These are phyloP conservation scores for Mycena albidolilacea DNA, from an alignment of 768 basidiomycete genomes.

Conservation along the genomic window DNA sequence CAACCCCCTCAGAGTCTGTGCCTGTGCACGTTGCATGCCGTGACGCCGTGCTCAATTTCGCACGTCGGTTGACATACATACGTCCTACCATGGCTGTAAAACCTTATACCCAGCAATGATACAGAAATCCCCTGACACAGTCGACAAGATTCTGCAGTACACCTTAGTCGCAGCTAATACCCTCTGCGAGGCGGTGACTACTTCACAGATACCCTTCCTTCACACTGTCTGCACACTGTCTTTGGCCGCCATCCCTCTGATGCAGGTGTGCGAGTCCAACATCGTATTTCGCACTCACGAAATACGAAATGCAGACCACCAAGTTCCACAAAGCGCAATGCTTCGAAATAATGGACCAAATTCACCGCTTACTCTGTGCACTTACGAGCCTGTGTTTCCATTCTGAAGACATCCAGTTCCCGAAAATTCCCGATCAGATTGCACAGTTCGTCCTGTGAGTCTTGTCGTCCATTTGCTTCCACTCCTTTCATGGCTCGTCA, in stretches of 20 bases:
- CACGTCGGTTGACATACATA: no score
- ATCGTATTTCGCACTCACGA: background rate
- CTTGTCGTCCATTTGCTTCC: background rate
- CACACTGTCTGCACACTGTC: background rate
- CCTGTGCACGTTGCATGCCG: no score
- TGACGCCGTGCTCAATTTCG: no score
- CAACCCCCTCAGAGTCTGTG: no score
- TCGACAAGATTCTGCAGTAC: background rate
- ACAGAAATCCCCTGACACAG: no score
- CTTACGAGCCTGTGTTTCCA: background rate
- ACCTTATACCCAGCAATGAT: no score
- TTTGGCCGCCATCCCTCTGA: background rate
- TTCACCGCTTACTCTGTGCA: conserved; percentile 6
- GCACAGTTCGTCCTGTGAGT: conserved; percentile 2
- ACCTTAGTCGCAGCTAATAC: background rate
- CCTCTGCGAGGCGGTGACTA: background rate
- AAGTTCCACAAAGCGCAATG: conserved; percentile 13
- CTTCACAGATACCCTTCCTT: background rate
- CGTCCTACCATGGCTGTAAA: no score
- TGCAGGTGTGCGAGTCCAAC: background rate
- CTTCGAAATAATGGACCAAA: conserved; percentile 5
- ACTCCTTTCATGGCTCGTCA: background rate
- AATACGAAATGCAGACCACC: background rate
- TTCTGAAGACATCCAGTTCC: background rate
- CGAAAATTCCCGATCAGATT: conserved; percentile 6